Base-by-base conservation (phyloP, 192 early-diverging fungal genomes). In the Bifiguratus adelaidae region DNA sequence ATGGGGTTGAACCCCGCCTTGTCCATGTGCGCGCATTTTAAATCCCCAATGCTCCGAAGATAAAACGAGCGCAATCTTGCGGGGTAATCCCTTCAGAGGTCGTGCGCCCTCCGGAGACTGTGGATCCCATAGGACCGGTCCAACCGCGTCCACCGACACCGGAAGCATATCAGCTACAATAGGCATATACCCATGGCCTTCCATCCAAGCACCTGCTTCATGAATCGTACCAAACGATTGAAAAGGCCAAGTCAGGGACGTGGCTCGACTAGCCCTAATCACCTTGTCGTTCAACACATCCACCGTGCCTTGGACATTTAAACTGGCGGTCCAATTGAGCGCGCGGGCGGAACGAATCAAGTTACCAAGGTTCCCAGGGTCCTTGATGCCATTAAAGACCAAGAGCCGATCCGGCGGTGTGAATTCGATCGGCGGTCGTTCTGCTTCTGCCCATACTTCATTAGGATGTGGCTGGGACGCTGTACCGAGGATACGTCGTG, bases 141-240 rank as follows among this genome's bases (percentile, higher is more conserved):
- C n/a, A n/a, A n/a, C n/a, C n/a, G n/a, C n/a, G n/a, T n/a, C n/a
- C n/a, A n/a, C n/a, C n/a, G n/a, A n/a, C n/a, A n/a, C n/a, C 3
- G 69, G 69, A 2, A 71, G 28, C 64, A 67, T 73, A 60, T 73
- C 70, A 6, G 70, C 70, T 4, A 73, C 52, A 15, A 68, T 15
- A 1, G 63, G 61, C 1, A 44, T 30, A 29, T 62, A 19, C n/a
- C n/a, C n/a, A n/a, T n/a, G n/a, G n/a, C n/a, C n/a, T n/a, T n/a
- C n/a, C n/a, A n/a, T n/a, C n/a, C n/a, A n/a, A n/a, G n/a, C n/a
- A n/a, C n/a, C n/a, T n/a, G n/a, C n/a, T n/a, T n/a, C n/a, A 5
- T 68, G 41, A 5, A 3, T 23, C 42, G 46, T 59, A 0, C 27
- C 29, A 0, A 47, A 30, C 6, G 24, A 37, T 12, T 54, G 40